Evolutionary conservation across 306 rosid genomes (phyloP), one percentile per base, ranked within the genome.

Genomic region (Notholithocarpus densiflorus): DNA sequence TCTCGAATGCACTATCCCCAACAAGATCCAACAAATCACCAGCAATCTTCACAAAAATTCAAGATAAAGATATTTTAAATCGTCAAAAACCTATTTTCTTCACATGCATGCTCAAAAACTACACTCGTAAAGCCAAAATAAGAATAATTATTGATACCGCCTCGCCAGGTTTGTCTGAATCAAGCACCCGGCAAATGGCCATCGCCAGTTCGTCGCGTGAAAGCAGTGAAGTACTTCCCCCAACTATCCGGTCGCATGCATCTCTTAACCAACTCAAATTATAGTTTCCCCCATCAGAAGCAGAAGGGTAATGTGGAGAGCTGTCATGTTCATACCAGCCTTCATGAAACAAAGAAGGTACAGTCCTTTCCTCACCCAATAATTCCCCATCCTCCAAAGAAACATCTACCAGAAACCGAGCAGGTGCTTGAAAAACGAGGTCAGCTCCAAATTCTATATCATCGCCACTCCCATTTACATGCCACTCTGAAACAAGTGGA

Each of bases 151-250:
- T 43, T 40, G 75, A 76, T 92, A 94, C 97, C 98, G 89, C 97
- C 82, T 94, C 98, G 12, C 98, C 97, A 37, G 94, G 90, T 82
- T 92, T 94, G 73, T 87, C 97, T 76, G 98, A 91, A 79, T 87
- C 84, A 82, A 94, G 97, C 75, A 92, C 98, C 89, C 90, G 88
- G 82, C 98, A 94, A 80, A 94, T 91, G 71, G 97, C 87, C 94
- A 94, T 84, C 45, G 98, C 97, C 77, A 94, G 77, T 87, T 94
- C 97, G 81, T 94, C 97, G 71, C 68, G 85, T 24, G 97, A 89
- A 78, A 91, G 88, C 85, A 84, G 90, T 31, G 88, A 80, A 62
- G 80, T 51, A 83, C 82, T 76, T 74, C 80, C 81, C 74, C 61
- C 78, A 45, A 80, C 86, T 75, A 94, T 91, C 82, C 69, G 83